Percentiles rank a stretch among this genome's conserved stretches.
Evolutionary conservation across 306 rosid genomes (phyloP).

Genomic region (Senna tora): DNA sequence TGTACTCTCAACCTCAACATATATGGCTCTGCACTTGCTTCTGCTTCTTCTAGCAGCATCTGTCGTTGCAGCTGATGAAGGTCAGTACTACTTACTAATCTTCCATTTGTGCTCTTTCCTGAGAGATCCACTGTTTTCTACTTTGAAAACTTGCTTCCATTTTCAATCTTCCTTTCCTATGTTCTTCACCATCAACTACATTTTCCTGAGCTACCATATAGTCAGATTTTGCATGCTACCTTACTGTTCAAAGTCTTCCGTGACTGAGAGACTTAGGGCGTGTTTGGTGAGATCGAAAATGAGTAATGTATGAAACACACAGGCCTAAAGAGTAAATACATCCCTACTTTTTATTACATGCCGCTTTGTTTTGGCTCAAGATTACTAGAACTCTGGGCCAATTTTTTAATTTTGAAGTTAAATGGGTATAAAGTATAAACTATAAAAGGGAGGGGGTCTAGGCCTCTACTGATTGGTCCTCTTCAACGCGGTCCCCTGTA

Average conservation of each 20-base stretch:
- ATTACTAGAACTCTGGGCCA: not conserved
- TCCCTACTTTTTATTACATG: constrained; percentile 1
- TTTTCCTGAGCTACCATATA: not conserved
- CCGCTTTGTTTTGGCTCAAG: constrained; percentile 4
- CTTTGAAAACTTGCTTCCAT: not conserved
- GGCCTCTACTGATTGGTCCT: constrained; percentile 15
- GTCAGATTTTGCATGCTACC: not conserved
- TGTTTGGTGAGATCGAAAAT: not conserved
- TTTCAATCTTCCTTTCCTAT: constrained; percentile 15
- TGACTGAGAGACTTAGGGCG: constrained; percentile 9
- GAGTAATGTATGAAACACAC: constrained; percentile 9
- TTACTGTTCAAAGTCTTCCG: not conserved
- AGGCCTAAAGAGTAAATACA: not conserved
- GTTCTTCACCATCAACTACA: constrained; percentile 11
- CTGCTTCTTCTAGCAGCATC: constrained; percentile 53
- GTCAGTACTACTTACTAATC: constrained; percentile 33
- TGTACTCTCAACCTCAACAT: constrained; percentile 24
- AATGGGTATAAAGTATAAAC: not conserved
- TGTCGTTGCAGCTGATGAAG: constrained; percentile 64
- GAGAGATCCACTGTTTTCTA: not conserved
- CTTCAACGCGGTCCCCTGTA: constrained; percentile 27
- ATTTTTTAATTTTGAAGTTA: not conserved
- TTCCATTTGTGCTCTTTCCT: not conserved
- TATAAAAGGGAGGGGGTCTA: not conserved
- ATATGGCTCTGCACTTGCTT: constrained; percentile 56